Evolutionary conservation across 495 filamentous ascomycete species (phyloP).

Genomic region (Trichodelitschia bisporula): DNA sequence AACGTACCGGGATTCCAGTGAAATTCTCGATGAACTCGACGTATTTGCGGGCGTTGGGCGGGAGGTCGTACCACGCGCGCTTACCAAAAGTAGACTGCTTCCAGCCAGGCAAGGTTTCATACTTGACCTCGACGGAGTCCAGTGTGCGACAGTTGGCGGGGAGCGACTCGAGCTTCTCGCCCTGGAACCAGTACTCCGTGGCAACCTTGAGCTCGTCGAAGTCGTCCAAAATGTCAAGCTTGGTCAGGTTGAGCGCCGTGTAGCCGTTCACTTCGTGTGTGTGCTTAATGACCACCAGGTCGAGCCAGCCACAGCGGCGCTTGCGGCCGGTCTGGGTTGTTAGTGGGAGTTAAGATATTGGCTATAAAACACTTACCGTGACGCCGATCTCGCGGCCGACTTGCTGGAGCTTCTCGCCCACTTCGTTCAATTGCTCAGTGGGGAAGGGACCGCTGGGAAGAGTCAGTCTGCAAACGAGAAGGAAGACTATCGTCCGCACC

Average conservation of each 20-base stretch:
- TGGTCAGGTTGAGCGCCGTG: conserved; percentile 55
- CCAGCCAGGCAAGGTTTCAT: conserved; percentile 62
- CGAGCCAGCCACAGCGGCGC: conserved; percentile 54
- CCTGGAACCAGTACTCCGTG: conserved; percentile 37
- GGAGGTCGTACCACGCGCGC: conserved; percentile 38
- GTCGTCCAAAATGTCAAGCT: conserved; percentile 67
- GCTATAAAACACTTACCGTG: conserved; percentile 30
- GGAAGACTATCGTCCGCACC: conserved; percentile 5
- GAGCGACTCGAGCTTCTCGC: conserved; percentile 29
- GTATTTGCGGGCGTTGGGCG: conserved; percentile 49
- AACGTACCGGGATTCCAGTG: conserved; percentile 35
- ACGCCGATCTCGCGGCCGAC: conserved; percentile 50
- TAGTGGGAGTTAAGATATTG: no score
- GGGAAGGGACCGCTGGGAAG: conserved; percentile 69
- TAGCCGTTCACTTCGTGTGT: conserved; percentile 20
- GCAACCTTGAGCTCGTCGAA: conserved; percentile 64
- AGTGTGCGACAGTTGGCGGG: conserved; percentile 43
- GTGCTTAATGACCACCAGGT: conserved; percentile 69
- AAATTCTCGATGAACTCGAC: conserved; percentile 56
- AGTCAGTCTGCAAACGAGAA: conserved; percentile 17
- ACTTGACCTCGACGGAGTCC: conserved; percentile 34
- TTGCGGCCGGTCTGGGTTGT: no score
- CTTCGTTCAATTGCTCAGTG: conserved; percentile 48
- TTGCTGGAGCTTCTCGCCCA: conserved; percentile 36
- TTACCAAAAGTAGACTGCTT: conserved; percentile 24